A percentile compares a stretch with the other conserved stretches of the same genome.
These are phyloP conservation scores for Calocybe indica DNA, from an alignment of 768 basidiomycete species.

Conservation along the genomic window DNA sequence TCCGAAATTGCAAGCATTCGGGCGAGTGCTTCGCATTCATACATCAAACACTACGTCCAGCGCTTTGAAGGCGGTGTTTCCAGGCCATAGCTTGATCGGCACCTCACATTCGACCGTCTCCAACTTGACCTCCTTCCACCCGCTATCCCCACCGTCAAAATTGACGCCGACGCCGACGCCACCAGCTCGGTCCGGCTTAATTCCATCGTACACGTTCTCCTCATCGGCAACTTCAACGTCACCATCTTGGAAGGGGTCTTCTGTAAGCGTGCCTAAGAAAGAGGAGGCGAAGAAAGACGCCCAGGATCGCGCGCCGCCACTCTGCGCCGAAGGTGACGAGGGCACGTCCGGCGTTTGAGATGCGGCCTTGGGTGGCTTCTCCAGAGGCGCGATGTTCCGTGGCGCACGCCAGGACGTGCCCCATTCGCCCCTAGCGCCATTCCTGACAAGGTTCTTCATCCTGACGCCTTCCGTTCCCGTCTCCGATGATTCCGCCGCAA, in stretches of 20 bases:
- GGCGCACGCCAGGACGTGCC: conserved; percentile 62
- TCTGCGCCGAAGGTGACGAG: conserved; percentile 7
- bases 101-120: conserved; percentile 96
- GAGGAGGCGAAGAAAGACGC: conserved; percentile 30
- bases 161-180: conserved; percentile 49
- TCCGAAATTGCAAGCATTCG: too few species aligned
- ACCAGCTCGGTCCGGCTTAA: conserved; percentile 38
- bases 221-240: conserved; percentile 29
- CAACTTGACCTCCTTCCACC: conserved; percentile 61
- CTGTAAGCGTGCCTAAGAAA: conserved; percentile 30
- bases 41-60: conserved; percentile 76
- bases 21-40: conserved; percentile 21
- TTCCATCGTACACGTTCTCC: conserved; percentile 38
- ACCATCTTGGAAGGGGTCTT: conserved; percentile 50
- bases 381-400: conserved; percentile 51
- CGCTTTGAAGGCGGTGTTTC: conserved; percentile 82
- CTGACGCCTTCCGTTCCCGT: conserved; percentile 45
- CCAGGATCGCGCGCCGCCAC: conserved; percentile 28
- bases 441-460: conserved; percentile 46
- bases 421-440: conserved; percentile 66
- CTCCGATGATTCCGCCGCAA: conserved; percentile 43
- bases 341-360: conserved; percentile 6
- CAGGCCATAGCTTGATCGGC: conserved; percentile 82
- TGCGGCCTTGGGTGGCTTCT: conserved; percentile 30
- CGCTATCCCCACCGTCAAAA: conserved; percentile 48